These are phyloP conservation scores for Echites panduratus DNA, from an alignment of 257 asterid species.

Conservation along the genomic window DNA sequence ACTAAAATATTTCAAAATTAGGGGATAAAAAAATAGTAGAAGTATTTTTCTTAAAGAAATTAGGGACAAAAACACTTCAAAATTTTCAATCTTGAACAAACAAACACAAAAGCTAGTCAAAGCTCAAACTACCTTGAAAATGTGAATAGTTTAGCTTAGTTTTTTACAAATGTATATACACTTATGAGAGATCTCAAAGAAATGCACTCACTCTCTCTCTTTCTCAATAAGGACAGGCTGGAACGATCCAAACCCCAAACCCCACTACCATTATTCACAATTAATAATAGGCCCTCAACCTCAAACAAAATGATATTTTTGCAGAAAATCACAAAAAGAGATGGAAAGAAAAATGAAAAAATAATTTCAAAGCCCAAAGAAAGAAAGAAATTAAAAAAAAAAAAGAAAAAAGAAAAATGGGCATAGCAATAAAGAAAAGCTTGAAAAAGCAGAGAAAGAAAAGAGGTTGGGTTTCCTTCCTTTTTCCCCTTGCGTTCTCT, in stretches of 20 bases:
- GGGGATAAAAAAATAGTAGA: background rate
- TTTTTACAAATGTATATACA: constrained; percentile 37
- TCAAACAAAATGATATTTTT: constrained; percentile 21
- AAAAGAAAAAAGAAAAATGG: background rate
- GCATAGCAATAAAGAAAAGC: constrained; percentile 18
- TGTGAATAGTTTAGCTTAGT: constrained; percentile 16
- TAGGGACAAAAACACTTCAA: constrained; percentile 14
- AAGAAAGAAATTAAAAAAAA: constrained; percentile 9
- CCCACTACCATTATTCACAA: constrained; percentile 61
- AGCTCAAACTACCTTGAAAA: constrained; percentile 32
- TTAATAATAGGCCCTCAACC: constrained; percentile 39
- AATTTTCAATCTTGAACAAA: constrained; percentile 17
- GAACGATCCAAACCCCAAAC: constrained; percentile 51
- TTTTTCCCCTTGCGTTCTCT: constrained; percentile 33
- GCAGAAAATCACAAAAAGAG: constrained; percentile 34
- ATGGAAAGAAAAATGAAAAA: constrained; percentile 2
- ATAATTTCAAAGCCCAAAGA: background rate
- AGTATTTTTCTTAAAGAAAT: background rate
- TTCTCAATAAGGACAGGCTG: constrained; percentile 54
- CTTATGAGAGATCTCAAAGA: constrained; percentile 22
- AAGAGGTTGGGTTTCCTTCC: constrained; percentile 32
- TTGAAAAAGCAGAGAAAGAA: constrained; percentile 36
- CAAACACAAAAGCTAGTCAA: constrained; percentile 41
- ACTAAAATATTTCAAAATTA: background rate
- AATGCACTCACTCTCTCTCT: constrained; percentile 13